Base-by-base conservation (phyloP, 2,329 filamentous ascomycete genomes). In the Cucurbitaria berberidis region DNA sequence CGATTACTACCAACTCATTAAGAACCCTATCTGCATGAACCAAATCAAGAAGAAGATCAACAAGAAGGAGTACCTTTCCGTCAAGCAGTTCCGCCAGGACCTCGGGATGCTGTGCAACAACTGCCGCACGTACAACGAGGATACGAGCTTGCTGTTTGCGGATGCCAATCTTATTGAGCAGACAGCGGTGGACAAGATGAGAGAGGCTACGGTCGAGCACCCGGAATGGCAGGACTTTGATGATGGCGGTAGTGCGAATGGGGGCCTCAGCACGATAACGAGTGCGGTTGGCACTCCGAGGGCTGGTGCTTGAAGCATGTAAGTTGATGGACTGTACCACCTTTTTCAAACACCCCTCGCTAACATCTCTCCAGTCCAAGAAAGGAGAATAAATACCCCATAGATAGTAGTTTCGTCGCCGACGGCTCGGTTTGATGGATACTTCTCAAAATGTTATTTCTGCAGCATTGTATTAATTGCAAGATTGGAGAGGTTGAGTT, bases 41-140 rank as follows among this genome's bases (percentile, higher is more conserved):
- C 88, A 92, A 74, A 96, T 99, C 69, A 87, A 91, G 73, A 90
- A 89, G 73, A 93, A 91, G 81, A 96, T 99, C 79, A 97, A 96
- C 80, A 93, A 91, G 76, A 91, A 96, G 70, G 91, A 97, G 71
- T 99, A 99, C 76, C 86, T 85, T 64, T 89, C 84, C 68, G 77
- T 97, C 55, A 86, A 85, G 70, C 90, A 93, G 64, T 86, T 99
- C 82, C 84, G 86, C 49, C 86, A 85, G 62, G 96, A 99, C 70
- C 87, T 99, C 58, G 85, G 87, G 45, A 78, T 93, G 59, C 84
- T 99, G 76, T 95, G 93, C 74, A 86, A 84, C 72, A 99, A 99
- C 75, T 96, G 93, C 62, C 86, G 91, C 74, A 95, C 90, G 2
- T 99, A 96, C 81, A 99, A 99, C 69, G 96, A 99, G 76, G 95